A percentile compares a stretch with the other conserved stretches of the same genome.
Conservation (phyloP, 2,329 filamentous ascomycete genomes). For the Ceratocystis papillata region DNA sequence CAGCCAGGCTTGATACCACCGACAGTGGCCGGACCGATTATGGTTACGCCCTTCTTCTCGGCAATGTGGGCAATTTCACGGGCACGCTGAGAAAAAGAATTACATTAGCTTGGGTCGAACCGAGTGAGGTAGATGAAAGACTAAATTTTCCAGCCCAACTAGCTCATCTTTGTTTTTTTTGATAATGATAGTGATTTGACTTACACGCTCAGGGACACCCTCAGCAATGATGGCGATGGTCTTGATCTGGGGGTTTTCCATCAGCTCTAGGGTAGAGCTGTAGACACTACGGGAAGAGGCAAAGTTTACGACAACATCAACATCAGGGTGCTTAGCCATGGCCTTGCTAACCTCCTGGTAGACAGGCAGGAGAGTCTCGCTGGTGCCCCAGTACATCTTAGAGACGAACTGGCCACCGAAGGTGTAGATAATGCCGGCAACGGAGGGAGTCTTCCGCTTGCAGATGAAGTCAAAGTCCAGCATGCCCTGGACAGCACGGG, state of each 20-base stretch:
- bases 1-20: slow-evolving; percentile 98
- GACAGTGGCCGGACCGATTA: slow-evolving; percentile 95
- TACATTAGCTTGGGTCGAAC: background rate
- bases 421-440: slow-evolving; percentile 99
- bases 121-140: background rate
- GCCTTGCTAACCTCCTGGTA: slow-evolving; percentile 93
- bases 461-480: slow-evolving; percentile 99
- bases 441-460: slow-evolving; percentile 93
- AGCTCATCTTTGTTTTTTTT: background rate
- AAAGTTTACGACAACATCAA: slow-evolving; percentile 98
- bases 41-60: slow-evolving; percentile 97
- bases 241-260: slow-evolving; percentile 94
- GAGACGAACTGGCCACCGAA: slow-evolving; percentile 99
- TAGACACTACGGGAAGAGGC: slow-evolving; percentile 97
- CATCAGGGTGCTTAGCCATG: slow-evolving; percentile 89
- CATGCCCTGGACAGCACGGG: slow-evolving; percentile 82
- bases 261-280: slow-evolving; percentile 95
- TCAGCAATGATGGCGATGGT: slow-evolving; percentile 99
- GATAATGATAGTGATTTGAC: slow-evolving; percentile 31
- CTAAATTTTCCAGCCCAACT: background rate
- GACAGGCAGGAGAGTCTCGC: slow-evolving; percentile 94
- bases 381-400: slow-evolving; percentile 99
- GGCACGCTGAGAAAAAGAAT: slow-evolving; percentile 53
- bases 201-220: slow-evolving; percentile 93
- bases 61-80: slow-evolving; percentile 96